Evolutionary conservation across 2,329 filamentous ascomycete genomes (phyloP).

Genomic region (Fusarium sp.): DNA sequence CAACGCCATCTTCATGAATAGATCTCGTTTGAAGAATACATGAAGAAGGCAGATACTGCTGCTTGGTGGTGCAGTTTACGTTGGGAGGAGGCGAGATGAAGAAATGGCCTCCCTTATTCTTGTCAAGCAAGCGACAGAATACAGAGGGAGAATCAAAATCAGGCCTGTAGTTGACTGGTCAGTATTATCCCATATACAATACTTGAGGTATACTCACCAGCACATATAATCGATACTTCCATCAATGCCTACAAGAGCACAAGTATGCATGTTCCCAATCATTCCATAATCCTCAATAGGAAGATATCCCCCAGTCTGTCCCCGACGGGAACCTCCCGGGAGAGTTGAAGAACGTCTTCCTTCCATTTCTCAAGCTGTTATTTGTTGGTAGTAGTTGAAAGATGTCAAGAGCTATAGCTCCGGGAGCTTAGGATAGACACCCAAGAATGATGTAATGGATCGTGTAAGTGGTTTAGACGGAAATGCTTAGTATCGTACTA

Average conservation of each 20-base stretch:
- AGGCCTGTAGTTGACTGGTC: slow-evolving; percentile 61
- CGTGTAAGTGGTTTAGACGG: slow-evolving; percentile 19
- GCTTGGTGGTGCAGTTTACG: slow-evolving; percentile 74
- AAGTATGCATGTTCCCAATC: slow-evolving; percentile 84
- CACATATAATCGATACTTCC: slow-evolving; percentile 83
- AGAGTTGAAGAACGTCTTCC: slow-evolving; percentile 49
- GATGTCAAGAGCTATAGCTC: slow-evolving; percentile 2
- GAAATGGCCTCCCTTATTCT: slow-evolving; percentile 79
- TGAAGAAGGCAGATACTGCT: slow-evolving; percentile 79
- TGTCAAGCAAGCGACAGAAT: slow-evolving; percentile 79
- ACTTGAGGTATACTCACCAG: slow-evolving; percentile 61
- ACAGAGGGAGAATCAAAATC: slow-evolving; percentile 82
- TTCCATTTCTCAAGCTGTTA: slow-evolving; percentile 45
- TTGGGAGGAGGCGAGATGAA: slow-evolving; percentile 68
- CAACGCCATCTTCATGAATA: slow-evolving; percentile 79
- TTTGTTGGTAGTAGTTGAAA: not conserved
- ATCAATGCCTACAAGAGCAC: slow-evolving; percentile 78
- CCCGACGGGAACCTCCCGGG: slow-evolving; percentile 48
- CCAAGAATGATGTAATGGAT: slow-evolving; percentile 41
- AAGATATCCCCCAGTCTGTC: slow-evolving; percentile 61
- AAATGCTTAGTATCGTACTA: slow-evolving; percentile 5
- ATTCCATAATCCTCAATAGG: slow-evolving; percentile 82
- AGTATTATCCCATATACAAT: not conserved
- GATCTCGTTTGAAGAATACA: slow-evolving; percentile 83
- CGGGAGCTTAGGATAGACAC: not conserved